phyloP scores from a whole-genome alignment of 495 filamentous ascomycete genomes.

The Darksidea phi region DNA sequence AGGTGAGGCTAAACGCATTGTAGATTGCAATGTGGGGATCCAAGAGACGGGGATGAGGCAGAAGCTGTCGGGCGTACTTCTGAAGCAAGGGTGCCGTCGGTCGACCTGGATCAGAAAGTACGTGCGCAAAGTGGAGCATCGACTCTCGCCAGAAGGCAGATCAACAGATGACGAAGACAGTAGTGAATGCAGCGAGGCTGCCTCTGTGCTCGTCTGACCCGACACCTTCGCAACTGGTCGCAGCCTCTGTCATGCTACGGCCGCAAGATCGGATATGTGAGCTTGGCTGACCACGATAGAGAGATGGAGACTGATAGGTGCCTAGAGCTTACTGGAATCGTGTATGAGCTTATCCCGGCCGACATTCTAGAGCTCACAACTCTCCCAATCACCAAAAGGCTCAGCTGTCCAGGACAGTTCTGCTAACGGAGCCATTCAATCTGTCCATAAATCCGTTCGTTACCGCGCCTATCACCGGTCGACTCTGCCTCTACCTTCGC shows the following conservation, averaged over 20 bases:
- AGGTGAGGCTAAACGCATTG: background rate
- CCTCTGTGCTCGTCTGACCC: background rate
- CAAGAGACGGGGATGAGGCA: background rate
- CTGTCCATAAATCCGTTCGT: background rate
- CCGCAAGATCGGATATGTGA: background rate
- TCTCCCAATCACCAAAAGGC: background rate
- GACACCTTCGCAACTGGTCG: background rate
- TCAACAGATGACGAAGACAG: background rate
- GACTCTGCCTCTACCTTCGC: background rate
- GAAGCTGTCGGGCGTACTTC: background rate
- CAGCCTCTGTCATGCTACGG: background rate
- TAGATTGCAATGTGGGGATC: background rate
- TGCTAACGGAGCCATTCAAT: background rate
- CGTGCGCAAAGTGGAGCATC: background rate
- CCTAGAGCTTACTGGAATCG: background rate
- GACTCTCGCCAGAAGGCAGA: background rate
- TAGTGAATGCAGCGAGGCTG: background rate
- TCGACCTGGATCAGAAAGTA: background rate
- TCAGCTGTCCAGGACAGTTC: background rate
- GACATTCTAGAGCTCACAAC: background rate
- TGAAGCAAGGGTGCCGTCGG: background rate
- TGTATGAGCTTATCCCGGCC: background rate
- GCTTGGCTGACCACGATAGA: background rate
- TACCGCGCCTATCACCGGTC: background rate
- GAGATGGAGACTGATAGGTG: background rate